Conservation (phyloP, 2,329 filamentous ascomycete species). For the Fusarium sp. region DNA sequence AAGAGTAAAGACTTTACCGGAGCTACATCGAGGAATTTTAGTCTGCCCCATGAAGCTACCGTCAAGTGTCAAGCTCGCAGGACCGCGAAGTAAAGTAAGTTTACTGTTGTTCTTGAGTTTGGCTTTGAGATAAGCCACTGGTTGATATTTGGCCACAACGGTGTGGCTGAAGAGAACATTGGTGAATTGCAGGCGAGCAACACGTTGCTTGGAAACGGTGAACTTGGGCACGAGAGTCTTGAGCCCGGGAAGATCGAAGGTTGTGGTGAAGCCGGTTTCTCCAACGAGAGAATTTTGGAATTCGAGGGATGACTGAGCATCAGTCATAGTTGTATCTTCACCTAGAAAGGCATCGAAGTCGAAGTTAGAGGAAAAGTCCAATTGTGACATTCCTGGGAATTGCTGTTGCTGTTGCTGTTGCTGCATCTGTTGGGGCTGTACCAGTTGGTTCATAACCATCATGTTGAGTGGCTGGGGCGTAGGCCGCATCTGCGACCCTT, state of each 20-base stretch:
- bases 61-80: slow-evolving; percentile 68
- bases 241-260: slow-evolving; percentile 66
- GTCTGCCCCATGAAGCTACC: slow-evolving; percentile 68
- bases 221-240: slow-evolving; percentile 65
- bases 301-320: slow-evolving; percentile 44
- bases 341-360: slow-evolving; percentile 34
- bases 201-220: slow-evolving; percentile 65
- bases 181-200: slow-evolving; percentile 62
- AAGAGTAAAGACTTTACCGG: slow-evolving; percentile 63
- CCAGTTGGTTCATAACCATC: background rate
- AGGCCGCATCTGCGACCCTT: background rate
- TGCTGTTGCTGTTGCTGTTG: background rate
- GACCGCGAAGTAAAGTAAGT: slow-evolving; percentile 64
- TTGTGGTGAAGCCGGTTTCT: slow-evolving; percentile 67
- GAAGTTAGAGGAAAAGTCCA: background rate
- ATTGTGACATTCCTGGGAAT: background rate
- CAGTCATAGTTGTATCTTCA: slow-evolving; percentile 47
- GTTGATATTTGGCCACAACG: slow-evolving; percentile 68
- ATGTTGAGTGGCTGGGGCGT: background rate
- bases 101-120: slow-evolving; percentile 64
- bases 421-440: background rate
- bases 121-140: slow-evolving; percentile 67
- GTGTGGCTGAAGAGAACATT: slow-evolving; percentile 65
- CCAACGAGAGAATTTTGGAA: slow-evolving; percentile 62
- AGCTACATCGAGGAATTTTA: slow-evolving; percentile 62